Evolutionary conservation across 306 rosid species (phyloP), one percentile per base, ranked within the genome.

Genomic region (Castanospermum australe): DNA sequence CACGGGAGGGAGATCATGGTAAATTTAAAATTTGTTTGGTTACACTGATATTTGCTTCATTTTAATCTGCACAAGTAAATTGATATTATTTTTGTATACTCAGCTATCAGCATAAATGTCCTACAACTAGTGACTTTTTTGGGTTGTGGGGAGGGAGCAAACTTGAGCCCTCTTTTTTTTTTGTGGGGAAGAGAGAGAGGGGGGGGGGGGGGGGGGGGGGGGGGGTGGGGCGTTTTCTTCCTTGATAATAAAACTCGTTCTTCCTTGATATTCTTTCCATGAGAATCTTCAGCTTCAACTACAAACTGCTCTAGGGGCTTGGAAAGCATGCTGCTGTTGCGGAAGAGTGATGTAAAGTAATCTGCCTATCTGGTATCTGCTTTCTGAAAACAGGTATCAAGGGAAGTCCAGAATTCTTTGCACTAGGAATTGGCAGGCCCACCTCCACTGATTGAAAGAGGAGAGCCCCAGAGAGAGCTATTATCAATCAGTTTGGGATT

Each of bases 361-460:
- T 50, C 24, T 80, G 69, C 30, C 38, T 72, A 73, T 50, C 17
- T 74, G 44, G n/a, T n/a, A n/a, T n/a, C n/a, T n/a, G n/a, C n/a
- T n/a, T 71, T 52, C 41, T 71, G 54, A 17, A 63, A 72, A 47
- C 55, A 59, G 22, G 45, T 18, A 17, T 11, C 10, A 50, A 76
- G 38, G 56, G 60, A 38, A 57, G 13, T 60, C 13, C 30, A 21
- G 21, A 47, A 30, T 66, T 51, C 22, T 18, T 55, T 73, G 68
- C 21, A 17, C 79, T 81, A 89, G 75, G 82, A 71, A 73, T 52
- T 79, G 71, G 82, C 80, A 8, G 82, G 36, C 18, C 83, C 84
- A 15, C 89, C 90, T 75, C 91, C 96, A 80, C 76, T 86, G 67
- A 93, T 83, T 18, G 98, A 91, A 82, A 88, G 79, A 2, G 89